Evolutionary conservation across 257 asterid genomes (phyloP).

Genomic region (Echium plantagineum): DNA sequence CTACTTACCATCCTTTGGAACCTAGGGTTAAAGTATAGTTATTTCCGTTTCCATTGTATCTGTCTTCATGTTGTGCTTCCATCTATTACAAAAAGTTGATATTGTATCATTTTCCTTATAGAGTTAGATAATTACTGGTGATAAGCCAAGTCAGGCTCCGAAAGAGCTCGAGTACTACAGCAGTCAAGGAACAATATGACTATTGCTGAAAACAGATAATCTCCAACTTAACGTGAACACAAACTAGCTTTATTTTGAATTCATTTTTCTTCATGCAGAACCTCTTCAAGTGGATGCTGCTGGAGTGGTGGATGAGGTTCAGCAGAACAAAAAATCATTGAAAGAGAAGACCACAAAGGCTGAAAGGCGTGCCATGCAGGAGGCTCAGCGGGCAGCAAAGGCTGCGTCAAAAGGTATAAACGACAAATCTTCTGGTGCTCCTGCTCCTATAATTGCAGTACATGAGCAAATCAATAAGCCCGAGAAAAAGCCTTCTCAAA

Average conservation of each 20-base stretch:
- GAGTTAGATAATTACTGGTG: not conserved
- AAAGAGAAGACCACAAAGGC: conserved; percentile 37
- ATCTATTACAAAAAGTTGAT: not conserved
- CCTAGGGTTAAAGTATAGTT: too few species aligned
- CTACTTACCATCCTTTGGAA: too few species aligned
- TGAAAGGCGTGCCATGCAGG: conserved; percentile 37
- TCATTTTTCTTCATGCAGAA: conserved; percentile 9
- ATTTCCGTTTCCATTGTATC: not conserved
- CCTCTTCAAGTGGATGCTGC: conserved; percentile 6
- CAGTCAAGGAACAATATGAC: not conserved
- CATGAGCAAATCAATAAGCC: conserved; percentile 14
- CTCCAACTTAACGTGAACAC: not conserved
- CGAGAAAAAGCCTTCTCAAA: conserved; percentile 20
- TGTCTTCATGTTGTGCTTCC: not conserved
- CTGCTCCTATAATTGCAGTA: conserved; percentile 5
- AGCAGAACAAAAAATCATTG: conserved; percentile 17
- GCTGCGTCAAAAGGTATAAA: conserved; percentile 25
- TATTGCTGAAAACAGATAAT: not conserved
- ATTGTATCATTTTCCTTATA: too few species aligned
- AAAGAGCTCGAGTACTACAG: not conserved
- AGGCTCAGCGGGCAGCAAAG: conserved; percentile 36
- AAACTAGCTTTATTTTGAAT: not conserved
- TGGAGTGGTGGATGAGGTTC: conserved; percentile 11
- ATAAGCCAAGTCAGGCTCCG: not conserved
- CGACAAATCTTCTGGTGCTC: conserved; percentile 7